Percentiles rank a stretch among this genome's conserved stretches.
Conservation (phyloP, 2,329 filamentous ascomycete species). For the Periconia macrospinosa region DNA sequence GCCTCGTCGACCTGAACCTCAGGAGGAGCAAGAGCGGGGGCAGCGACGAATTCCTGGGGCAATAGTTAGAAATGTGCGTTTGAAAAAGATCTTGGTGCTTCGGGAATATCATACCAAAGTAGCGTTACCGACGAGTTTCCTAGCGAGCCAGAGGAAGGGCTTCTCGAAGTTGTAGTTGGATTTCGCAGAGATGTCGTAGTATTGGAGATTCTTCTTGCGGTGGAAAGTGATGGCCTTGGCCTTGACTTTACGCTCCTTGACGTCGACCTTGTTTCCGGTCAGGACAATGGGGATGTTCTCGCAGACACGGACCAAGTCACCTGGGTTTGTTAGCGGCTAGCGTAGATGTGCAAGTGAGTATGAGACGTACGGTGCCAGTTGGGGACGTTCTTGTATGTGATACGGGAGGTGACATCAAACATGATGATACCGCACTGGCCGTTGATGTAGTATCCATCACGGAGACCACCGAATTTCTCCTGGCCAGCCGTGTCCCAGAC, state of each 20-base stretch:
- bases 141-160: slow-evolving; percentile 98
- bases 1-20: slow-evolving; percentile 86
- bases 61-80: slow-evolving; percentile 18
- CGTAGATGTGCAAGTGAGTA: neutral
- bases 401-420: slow-evolving; percentile 99
- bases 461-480: slow-evolving; percentile 99
- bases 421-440: slow-evolving; percentile 99
- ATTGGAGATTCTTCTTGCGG: slow-evolving; percentile 99
- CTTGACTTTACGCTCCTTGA: slow-evolving; percentile 99
- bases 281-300: slow-evolving; percentile 99
- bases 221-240: slow-evolving; percentile 99
- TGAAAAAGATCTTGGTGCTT: slow-evolving; percentile 1
- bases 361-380: slow-evolving; percentile 97
- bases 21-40: slow-evolving; percentile 89
- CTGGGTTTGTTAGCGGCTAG: slow-evolving; percentile 50
- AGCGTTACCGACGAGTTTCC: slow-evolving; percentile 97
- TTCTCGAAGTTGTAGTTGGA: slow-evolving; percentile 99
- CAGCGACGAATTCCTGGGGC: slow-evolving; percentile 88
- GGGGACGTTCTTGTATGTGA: slow-evolving; percentile 99
- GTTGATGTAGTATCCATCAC: slow-evolving; percentile 99
- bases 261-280: slow-evolving; percentile 99
- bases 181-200: slow-evolving; percentile 99
- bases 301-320: slow-evolving; percentile 97
- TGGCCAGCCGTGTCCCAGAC: slow-evolving; percentile 99
- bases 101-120: slow-evolving; percentile 63